Percentiles rank a stretch among this genome's conserved stretches.
Conservation (phyloP, 2,329 filamentous ascomycete genomes). For the Leptoxyphium fumago region DNA sequence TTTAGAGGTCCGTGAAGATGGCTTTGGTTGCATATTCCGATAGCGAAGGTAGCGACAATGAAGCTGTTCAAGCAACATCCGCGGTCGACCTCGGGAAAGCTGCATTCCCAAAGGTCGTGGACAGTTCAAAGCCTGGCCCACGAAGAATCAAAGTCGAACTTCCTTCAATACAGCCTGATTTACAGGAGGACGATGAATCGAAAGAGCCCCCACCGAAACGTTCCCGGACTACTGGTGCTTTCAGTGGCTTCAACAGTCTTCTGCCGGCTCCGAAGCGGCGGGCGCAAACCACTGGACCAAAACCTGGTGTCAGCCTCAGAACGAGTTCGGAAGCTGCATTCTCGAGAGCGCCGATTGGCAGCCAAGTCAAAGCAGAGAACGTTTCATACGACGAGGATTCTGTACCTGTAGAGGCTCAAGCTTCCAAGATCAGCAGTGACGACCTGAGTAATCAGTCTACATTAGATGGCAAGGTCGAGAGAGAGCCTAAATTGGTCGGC, state of each 20-base stretch:
- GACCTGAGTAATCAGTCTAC: slow-evolving; percentile 2
- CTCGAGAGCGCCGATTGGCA: slow-evolving; percentile 38
- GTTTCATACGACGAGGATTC: background rate
- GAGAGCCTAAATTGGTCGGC: slow-evolving; percentile 54
- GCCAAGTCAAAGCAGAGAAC: background rate
- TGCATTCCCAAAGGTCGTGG: slow-evolving; percentile 64
- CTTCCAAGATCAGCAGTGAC: slow-evolving; percentile 8
- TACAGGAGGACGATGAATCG: slow-evolving; percentile 24
- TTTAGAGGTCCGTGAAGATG: slow-evolving; percentile 33
- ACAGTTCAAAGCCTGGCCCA: slow-evolving; percentile 56
- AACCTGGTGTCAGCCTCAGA: slow-evolving; percentile 55
- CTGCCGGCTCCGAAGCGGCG: slow-evolving; percentile 66
- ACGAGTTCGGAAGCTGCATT: slow-evolving; percentile 77
- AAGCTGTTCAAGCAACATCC: slow-evolving; percentile 11
- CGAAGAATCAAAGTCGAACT: slow-evolving; percentile 68
- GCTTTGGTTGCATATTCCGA: slow-evolving; percentile 73
- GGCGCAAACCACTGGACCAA: slow-evolving; percentile 23
- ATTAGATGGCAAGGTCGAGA: slow-evolving; percentile 26
- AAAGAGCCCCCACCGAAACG: slow-evolving; percentile 56
- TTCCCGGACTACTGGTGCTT: slow-evolving; percentile 47
- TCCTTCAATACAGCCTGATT: slow-evolving; percentile 37
- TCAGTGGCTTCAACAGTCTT: slow-evolving; percentile 73
- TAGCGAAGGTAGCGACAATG: slow-evolving; percentile 52
- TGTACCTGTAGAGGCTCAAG: slow-evolving; percentile 7
- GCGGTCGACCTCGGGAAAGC: slow-evolving; percentile 25